Conservation (phyloP, 2,329 filamentous ascomycete species). For the Cordyceps javanica region DNA sequence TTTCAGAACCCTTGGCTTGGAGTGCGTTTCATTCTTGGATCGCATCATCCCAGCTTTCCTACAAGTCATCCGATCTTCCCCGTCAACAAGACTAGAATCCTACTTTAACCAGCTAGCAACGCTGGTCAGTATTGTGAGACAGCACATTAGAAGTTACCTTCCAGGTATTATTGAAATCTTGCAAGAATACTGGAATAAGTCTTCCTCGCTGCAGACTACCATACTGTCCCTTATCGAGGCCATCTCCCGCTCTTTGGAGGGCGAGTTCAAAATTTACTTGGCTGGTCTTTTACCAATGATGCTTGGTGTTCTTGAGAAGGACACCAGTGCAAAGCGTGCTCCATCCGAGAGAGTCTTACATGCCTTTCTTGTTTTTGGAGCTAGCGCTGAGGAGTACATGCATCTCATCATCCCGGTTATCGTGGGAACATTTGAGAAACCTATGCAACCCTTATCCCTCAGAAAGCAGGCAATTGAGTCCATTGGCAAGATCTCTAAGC, state of each 20-base stretch:
- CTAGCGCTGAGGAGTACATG: slow-evolving; percentile 98
- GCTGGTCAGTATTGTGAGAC: slow-evolving; percentile 88
- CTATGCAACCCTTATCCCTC: slow-evolving; percentile 70
- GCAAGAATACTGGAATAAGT: slow-evolving; percentile 83
- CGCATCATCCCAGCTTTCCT: slow-evolving; percentile 94
- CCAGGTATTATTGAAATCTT: slow-evolving; percentile 81
- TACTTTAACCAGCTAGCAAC: slow-evolving; percentile 97
- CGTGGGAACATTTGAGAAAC: slow-evolving; percentile 87
- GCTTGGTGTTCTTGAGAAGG: slow-evolving; percentile 88
- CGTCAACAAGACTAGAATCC: slow-evolving; percentile 73
- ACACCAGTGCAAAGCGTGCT: slow-evolving; percentile 65
- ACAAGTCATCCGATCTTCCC: slow-evolving; percentile 76
- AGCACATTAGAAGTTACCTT: slow-evolving; percentile 90
- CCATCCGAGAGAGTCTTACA: slow-evolving; percentile 89
- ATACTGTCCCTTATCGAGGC: slow-evolving; percentile 90
- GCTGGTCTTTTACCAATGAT: slow-evolving; percentile 85
- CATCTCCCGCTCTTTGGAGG: slow-evolving; percentile 87
- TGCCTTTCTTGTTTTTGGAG: slow-evolving; percentile 91
- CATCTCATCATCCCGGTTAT: slow-evolving; percentile 96
- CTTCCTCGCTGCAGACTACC: slow-evolving; percentile 76
- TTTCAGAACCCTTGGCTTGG: slow-evolving; percentile 90
- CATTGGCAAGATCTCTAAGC: slow-evolving; percentile 85
- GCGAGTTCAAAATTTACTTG: slow-evolving; percentile 96
- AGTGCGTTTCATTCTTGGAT: slow-evolving; percentile 90
- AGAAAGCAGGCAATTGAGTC: slow-evolving; percentile 90